Percentiles rank a stretch among this genome's conserved stretches.
Evolutionary conservation across 257 asterid species (phyloP).

Genomic region (Leonotis leonurus): DNA sequence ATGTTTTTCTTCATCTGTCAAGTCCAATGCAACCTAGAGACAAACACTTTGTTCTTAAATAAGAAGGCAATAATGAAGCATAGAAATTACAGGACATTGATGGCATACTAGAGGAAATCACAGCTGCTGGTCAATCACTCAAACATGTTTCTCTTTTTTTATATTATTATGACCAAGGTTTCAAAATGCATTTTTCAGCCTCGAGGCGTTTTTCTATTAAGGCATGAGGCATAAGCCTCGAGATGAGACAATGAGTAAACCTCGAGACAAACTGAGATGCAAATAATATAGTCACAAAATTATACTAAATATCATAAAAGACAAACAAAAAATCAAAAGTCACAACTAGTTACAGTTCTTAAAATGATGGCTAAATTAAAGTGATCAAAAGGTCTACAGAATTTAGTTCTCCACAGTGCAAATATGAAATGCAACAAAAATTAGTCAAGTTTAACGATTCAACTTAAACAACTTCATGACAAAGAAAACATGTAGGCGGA

Average conservation of each 20-base stretch:
- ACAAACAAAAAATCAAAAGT: no score
- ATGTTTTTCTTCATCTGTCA: constrained; percentile 68
- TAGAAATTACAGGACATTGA: neutral
- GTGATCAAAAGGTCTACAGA: no score
- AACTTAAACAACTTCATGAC: neutral
- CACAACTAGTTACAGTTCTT: no score
- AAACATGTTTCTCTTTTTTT: neutral
- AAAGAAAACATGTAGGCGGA: neutral
- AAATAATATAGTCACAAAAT: no score
- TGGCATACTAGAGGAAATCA: neutral
- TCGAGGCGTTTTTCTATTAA: no score
- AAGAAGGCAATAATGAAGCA: neutral
- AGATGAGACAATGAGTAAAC: no score
- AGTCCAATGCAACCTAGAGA: constrained; percentile 66
- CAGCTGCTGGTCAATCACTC: neutral
- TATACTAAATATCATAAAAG: no score
- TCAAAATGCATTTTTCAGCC: no score
- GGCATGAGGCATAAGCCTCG: no score
- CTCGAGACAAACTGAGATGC: no score
- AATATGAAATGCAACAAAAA: neutral
- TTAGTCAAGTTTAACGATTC: neutral
- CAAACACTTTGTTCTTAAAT: neutral
- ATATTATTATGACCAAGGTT: neutral
- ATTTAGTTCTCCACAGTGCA: neutral
- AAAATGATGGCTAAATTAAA: no score